Evolutionary conservation across 169 alveolate genomes (phyloP), one percentile per base, ranked within the genome.

Genomic region (Babesia ovis): DNA sequence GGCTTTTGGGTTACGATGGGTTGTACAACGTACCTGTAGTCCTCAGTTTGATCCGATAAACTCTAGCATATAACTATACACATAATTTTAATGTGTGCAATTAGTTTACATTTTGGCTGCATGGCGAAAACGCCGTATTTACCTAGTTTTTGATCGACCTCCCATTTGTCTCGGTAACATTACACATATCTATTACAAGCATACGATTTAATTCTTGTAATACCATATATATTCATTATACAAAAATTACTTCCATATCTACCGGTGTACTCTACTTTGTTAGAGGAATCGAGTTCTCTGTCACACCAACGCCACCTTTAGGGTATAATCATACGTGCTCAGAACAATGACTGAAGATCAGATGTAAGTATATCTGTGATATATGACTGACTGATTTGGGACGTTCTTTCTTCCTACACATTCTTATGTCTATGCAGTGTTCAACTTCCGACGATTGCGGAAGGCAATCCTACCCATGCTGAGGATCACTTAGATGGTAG

Each of bases 1-100:
- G 87, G 9, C 62, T 79, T 23, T 34, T 79, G 77, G 87, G 87
- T 12, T 79, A 79, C 71, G 87, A 79, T 54, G 54, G 55, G 25
- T 54, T 72, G 12, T 70, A 70, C 59, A 79, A 79, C 66, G 55
- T 48, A 18, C 67, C 51, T 14, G n/a, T 50, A 16, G 16, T 77
- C n/a, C 43, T 58, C 29, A 31, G 23, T 0, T 66, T 50, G 23
- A 8, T 32, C 45, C 67, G 48, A 20, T 57, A 22, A 32, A 34
- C 23, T 39, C n/a, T 14, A 14, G 46, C 46, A 39, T 9, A 9
- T 8, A 9, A 39, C 8, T 39, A 8, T 9, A 8, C 46, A 39
- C 46, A 9, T 39, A 39, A 14, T 14, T 9, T 39, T 39, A 8
- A 39, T 39, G n/a, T 39, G 46, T 39, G 8, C 46, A 14, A 39